Evolutionary conservation across 2,329 filamentous ascomycete species (phyloP).

Genomic region (Cadophora sp.): DNA sequence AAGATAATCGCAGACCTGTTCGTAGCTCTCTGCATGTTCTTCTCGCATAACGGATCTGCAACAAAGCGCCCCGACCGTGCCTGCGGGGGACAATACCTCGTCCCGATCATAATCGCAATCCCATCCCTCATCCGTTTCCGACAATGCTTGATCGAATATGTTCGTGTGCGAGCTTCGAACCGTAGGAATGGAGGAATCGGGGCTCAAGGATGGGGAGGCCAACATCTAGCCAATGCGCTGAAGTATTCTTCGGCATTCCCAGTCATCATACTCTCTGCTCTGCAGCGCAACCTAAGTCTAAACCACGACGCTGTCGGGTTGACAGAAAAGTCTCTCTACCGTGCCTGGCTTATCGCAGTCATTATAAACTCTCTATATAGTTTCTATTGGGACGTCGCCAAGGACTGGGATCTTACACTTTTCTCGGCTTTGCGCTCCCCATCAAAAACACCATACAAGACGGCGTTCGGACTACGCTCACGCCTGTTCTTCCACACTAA

Average conservation of each 20-base stretch:
- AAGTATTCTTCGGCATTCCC: conserved; percentile 97
- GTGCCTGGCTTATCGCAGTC: conserved; percentile 73
- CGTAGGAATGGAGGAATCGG: conserved; percentile 52
- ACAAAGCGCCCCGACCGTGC: conserved; percentile 81
- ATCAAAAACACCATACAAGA: conserved; percentile 49
- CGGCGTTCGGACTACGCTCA: conserved; percentile 68
- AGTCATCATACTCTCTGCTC: conserved; percentile 80
- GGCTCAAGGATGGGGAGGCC: conserved; percentile 75
- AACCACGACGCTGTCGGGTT: conserved; percentile 47
- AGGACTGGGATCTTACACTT: conserved; percentile 94
- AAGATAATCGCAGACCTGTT: conserved; percentile 92
- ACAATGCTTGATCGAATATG: conserved; percentile 90
- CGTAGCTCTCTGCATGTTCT: conserved; percentile 90
- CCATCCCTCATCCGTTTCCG: conserved; percentile 87
- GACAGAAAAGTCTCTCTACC: conserved; percentile 55
- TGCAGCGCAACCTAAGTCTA: conserved; percentile 68
- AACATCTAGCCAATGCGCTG: conserved; percentile 90
- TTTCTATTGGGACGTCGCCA: conserved; percentile 98
- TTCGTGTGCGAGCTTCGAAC: conserved; percentile 68
- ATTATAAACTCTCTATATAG: conserved; percentile 88
- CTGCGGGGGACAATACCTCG: conserved; percentile 79
- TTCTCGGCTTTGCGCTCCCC: conserved; percentile 71
- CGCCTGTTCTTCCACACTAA: conserved; percentile 75
- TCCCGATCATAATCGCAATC: conserved; percentile 83
- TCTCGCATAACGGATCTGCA: conserved; percentile 72